Percentiles rank a stretch among this genome's conserved stretches.
Conservation (phyloP, 2,329 filamentous ascomycete genomes). For the Malbranchea cinnamomea region DNA sequence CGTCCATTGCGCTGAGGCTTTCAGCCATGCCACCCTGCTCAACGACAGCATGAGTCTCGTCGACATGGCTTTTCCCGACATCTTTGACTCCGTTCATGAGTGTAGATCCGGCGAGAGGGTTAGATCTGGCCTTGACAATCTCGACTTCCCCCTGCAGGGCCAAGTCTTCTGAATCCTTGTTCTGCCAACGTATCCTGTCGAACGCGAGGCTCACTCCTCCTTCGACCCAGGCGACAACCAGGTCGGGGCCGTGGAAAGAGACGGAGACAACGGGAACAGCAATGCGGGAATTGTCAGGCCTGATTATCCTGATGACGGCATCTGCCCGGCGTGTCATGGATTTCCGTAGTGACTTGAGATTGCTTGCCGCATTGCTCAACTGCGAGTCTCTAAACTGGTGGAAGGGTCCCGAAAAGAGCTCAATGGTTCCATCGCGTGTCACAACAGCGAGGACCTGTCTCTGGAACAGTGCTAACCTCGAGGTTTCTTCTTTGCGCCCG, state of each 20-base stretch:
- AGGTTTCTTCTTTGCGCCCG: conserved; percentile 6
- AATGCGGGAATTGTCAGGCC: conserved; percentile 25
- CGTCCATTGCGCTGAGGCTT: conserved; percentile 21
- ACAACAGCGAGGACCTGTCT: conserved; percentile 32
- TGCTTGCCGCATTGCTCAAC: conserved; percentile 18
- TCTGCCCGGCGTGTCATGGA: conserved; percentile 31
- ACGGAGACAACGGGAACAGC: conserved; percentile 30
- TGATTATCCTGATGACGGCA: conserved; percentile 30
- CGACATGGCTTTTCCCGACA: conserved; percentile 36
- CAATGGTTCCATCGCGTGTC: conserved; percentile 33
- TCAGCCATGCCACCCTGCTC: conserved; percentile 33
- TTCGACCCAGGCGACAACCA: conserved; percentile 34
- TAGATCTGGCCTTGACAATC: conserved; percentile 29
- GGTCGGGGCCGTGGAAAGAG: conserved; percentile 30
- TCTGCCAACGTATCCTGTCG: conserved; percentile 33
- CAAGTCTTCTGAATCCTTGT: conserved; percentile 30
- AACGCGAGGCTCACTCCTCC: conserved; percentile 36
- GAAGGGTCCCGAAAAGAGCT: conserved; percentile 36
- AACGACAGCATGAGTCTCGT: conserved; percentile 43
- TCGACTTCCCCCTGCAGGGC: conserved; percentile 30
- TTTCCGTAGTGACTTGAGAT: conserved; percentile 30
- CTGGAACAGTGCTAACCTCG: conserved; percentile 12
- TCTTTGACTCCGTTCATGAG: conserved; percentile 40
- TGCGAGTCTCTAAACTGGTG: conserved; percentile 17
- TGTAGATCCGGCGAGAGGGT: conserved; percentile 30